Base-by-base conservation (phyloP, 2,329 filamentous ascomycete genomes). In the Phialophora chinensis region DNA sequence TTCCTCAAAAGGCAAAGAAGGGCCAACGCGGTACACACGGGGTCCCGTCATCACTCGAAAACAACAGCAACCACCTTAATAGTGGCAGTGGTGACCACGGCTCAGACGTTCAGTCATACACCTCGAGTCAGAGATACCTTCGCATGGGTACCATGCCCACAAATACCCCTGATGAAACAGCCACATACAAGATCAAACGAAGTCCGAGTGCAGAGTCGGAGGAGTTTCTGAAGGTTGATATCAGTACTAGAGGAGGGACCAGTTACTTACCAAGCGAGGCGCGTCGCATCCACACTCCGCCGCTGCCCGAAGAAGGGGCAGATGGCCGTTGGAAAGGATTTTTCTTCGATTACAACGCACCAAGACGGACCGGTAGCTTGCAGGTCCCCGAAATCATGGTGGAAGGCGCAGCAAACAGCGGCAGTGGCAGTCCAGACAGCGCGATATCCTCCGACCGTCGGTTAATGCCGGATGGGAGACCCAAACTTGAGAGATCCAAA, bases 211-310 rank as follows among this genome's bases (percentile, higher is more conserved):
- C 70, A 29, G 67, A 70, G 54, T 71, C 70, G 12, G 71, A 74
- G 55, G 72, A 73, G 50, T 74, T 71, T 56, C 29, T 73, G 14
- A 73, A 71, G 47, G 69, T 74, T 27, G 72, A 74, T 53, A 72
- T 74, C 62, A 73, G 71, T 44, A 66, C 71, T 12, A 54, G 66
- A 53, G 72, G 72, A 27, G 70, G 68, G 7, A 73, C 72, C 25
- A 73, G 69, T 63, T 73, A 74, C 58, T 65, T 74, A 20, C 71
- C 72, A 23, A 73, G 71, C 57, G 72, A 73, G 63, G 72, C 72
- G 27, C 66, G 72, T 33, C 62, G 72, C 29, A 71, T 74, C 42
- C 69, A 73, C 56, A 74, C 72, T 17, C 72, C 72, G n/a, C 71
- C 70, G 7, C 61, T 69, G 1, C 70, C 70, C 17, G 69, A 73